phyloP scores from a whole-genome alignment of 2,329 filamentous ascomycete species.

The Lizonia empirigonia region DNA sequence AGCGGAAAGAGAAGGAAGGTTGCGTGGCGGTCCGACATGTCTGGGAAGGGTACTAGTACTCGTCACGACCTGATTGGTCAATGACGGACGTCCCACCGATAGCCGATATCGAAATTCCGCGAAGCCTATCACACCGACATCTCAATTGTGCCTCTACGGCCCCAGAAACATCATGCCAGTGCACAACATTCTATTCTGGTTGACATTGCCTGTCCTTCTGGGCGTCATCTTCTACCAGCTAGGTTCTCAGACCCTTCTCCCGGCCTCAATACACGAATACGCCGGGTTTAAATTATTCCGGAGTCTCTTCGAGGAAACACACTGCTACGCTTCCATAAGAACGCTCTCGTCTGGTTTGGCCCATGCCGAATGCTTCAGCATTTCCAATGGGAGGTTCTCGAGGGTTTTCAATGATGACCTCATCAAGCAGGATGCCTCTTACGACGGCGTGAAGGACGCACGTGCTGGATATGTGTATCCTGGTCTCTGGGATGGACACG shows the following conservation, averaged over 20 bases:
- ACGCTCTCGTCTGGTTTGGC: conserved; percentile 50
- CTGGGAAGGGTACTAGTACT: not conserved
- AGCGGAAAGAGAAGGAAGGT: not conserved
- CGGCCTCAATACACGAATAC: conserved; percentile 23
- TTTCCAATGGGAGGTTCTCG: conserved; percentile 59
- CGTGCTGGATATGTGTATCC: conserved; percentile 64
- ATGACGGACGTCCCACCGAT: conserved; percentile 9
- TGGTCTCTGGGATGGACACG: conserved; percentile 73
- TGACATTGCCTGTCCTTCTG: conserved; percentile 34
- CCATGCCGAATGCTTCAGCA: conserved; percentile 60
- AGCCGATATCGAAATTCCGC: conserved; percentile 11
- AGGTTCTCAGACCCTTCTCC: conserved; percentile 25
- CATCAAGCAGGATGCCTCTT: conserved; percentile 28
- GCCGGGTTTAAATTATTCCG: conserved; percentile 29
- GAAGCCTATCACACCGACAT: not conserved
- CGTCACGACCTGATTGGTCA: conserved; percentile 10
- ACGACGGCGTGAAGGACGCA: conserved; percentile 40
- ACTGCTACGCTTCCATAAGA: conserved; percentile 55
- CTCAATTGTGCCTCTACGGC: conserved; percentile 3
- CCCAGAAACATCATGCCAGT: conserved; percentile 26
- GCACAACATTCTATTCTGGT: conserved; percentile 27
- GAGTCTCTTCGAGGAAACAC: conserved; percentile 35
- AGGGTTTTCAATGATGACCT: conserved; percentile 51
- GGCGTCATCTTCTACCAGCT: conserved; percentile 39
- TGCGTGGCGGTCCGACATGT: not conserved